Base-by-base conservation (phyloP, 192 early-diverging fungal genomes). In the Linderina pennispora region DNA sequence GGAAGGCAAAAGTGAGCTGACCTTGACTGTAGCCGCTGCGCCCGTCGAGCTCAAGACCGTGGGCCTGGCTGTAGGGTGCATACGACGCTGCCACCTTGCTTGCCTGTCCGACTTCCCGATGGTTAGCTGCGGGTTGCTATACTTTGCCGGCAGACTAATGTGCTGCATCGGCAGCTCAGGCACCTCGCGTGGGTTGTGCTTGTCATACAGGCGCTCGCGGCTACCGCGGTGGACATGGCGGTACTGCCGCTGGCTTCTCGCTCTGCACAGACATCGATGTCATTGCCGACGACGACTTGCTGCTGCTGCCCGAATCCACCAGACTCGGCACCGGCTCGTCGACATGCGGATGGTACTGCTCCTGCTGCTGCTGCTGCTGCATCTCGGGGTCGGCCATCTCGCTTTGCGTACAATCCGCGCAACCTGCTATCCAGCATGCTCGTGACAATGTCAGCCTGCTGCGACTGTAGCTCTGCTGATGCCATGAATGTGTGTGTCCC, bases 1-100 rank as follows among this genome's bases (percentile, higher is more conserved):
- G 34, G 60, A 55, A 4, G 67, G 61, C 3, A 71, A 44, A 22
- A 71, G 56, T 40, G 67, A 50, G 38, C 60, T 63, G 40, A 71
- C 67, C 13, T 34, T 60, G n/a, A 63, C 67, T 4, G 67, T 47
- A n/a, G 33, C 56, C 43, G 40, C 56, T 50, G 38, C 67, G 67
- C 13, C 48, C 61, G 11, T 71, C 67, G 4, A 40, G 32, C 19
- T 71, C 67, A 18, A 48, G 14, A 20, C 42, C 44, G 34, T 54
- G 47, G n/a, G 40, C n/a, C n/a, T n/a, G n/a, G n/a, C n/a, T n/a
- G n/a, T n/a, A n/a, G n/a, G n/a, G n/a, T n/a, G n/a, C n/a, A n/a
- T n/a, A n/a, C n/a, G n/a, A n/a, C n/a, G n/a, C n/a, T n/a, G n/a
- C n/a, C n/a, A n/a, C n/a, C n/a, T n/a, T n/a, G n/a, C n/a, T n/a